phyloP scores from a whole-genome alignment of 163 green algal species.

The Chlamydomonas reinhardtii region DNA sequence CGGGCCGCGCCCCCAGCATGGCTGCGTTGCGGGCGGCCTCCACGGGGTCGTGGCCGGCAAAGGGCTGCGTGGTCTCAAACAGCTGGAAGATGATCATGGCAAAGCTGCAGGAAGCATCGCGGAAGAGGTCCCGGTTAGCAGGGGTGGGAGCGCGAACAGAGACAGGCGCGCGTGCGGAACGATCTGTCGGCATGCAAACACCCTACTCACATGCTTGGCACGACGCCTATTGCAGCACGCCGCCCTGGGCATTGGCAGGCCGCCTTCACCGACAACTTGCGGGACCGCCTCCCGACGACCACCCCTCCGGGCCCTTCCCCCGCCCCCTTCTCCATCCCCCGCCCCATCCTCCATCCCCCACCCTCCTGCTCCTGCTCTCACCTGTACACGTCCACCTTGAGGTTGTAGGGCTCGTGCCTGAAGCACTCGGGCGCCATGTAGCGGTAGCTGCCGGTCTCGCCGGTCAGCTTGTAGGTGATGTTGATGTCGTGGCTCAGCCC shows the following conservation, averaged over 20 bases:
- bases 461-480: constrained; percentile 81
- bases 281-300: too few species aligned
- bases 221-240: too few species aligned
- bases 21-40: constrained; percentile 73
- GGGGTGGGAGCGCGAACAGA: neutral
- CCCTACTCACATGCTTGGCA: neutral
- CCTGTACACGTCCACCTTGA: constrained; percentile 87
- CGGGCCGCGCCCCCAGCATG: constrained; percentile 60
- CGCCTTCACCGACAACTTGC: too few species aligned
- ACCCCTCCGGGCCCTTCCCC: neutral
- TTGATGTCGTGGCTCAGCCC: constrained; percentile 54
- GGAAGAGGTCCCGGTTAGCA: neutral
- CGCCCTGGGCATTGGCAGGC: too few species aligned
- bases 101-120: constrained; percentile 58
- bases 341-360: neutral
- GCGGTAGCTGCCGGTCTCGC: constrained; percentile 87
- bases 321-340: too few species aligned
- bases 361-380: constrained; percentile 78
- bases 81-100: constrained; percentile 88
- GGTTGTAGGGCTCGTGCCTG: constrained; percentile 94
- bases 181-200: too few species aligned
- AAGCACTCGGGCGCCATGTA: constrained; percentile 74
- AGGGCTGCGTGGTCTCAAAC: constrained; percentile 82
- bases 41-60: constrained; percentile 85
- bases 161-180: too few species aligned